These are phyloP conservation scores for Limnomonas spitsbergensis DNA, from an alignment of 139 green algal species.

Conservation along the genomic window DNA sequence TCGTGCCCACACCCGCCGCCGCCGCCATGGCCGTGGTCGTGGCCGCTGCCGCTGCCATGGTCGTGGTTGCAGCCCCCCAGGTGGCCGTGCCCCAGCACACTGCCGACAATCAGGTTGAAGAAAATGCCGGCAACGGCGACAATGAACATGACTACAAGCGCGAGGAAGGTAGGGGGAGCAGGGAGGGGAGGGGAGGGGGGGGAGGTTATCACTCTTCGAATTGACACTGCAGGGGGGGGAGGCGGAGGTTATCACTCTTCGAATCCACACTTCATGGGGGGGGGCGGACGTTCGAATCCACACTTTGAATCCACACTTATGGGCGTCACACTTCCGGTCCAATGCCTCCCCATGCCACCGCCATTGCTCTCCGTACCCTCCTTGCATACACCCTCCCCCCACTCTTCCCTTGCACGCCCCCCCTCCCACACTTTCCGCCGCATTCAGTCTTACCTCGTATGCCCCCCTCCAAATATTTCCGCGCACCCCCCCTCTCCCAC, in stretches of 20 bases:
- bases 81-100: constrained; percentile 57
- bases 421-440: too few relatives aligned
- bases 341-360: too few relatives aligned
- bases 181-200: neutral
- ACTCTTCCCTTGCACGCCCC: neutral
- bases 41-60: constrained; percentile 31
- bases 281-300: too few relatives aligned
- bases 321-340: too few relatives aligned
- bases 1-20: constrained; percentile 38
- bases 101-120: constrained; percentile 75
- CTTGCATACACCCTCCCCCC: neutral
- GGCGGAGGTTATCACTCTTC: neutral
- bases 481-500: too few relatives aligned
- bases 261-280: too few relatives aligned
- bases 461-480: too few relatives aligned
- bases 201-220: too few relatives aligned
- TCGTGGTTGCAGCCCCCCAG: constrained; percentile 28
- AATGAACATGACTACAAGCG: constrained; percentile 90
- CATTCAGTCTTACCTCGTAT: too few relatives aligned
- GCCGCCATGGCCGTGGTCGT: constrained; percentile 44
- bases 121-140: constrained; percentile 70
- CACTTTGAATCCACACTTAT: too few relatives aligned
- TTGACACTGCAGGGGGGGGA: neutral
- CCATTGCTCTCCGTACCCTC: too few relatives aligned
- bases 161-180: neutral